Evolutionary conservation across 208 protist species (phyloP).

Genomic region (Crithidia brevicula): DNA sequence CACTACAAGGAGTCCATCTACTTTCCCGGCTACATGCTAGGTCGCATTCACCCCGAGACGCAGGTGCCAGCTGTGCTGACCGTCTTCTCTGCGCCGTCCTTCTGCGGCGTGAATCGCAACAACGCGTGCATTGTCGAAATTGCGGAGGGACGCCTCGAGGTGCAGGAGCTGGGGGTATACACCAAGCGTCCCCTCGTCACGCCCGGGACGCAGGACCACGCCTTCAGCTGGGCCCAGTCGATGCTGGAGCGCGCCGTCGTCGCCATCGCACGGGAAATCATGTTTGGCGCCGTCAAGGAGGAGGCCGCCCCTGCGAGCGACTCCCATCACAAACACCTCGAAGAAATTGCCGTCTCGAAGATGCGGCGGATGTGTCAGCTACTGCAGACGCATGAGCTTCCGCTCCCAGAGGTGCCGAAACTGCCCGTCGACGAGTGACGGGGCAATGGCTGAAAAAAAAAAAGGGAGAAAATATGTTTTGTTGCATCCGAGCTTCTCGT

Average conservation of each 20-base stretch:
- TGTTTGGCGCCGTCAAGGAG: slow-evolving; percentile 47
- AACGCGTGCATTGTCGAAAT: slow-evolving; percentile 63
- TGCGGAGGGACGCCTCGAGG: slow-evolving; percentile 35
- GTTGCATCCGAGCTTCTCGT: too few relatives aligned
- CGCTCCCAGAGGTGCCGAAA: slow-evolving; percentile 53
- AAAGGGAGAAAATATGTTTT: too few relatives aligned
- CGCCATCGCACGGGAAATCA: slow-evolving; percentile 53
- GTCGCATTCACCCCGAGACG: slow-evolving; percentile 61
- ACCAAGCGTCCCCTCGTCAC: slow-evolving; percentile 56
- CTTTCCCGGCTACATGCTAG: slow-evolving; percentile 77
- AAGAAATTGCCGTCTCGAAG: slow-evolving; percentile 40
- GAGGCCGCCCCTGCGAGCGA: slow-evolving; percentile 29
- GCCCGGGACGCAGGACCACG: slow-evolving; percentile 69
- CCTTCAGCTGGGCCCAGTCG: slow-evolving; percentile 73
- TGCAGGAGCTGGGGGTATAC: slow-evolving; percentile 64
- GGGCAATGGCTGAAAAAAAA: too few relatives aligned
- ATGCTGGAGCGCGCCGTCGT: slow-evolving; percentile 64
- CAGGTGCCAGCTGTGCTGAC: slow-evolving; percentile 63
- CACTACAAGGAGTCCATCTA: slow-evolving; percentile 84
- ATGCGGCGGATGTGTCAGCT: slow-evolving; percentile 77
- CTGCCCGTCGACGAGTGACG: slow-evolving; percentile 4
- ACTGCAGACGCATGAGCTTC: slow-evolving; percentile 54
- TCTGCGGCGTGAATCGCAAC: slow-evolving; percentile 86
- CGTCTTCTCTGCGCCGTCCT: slow-evolving; percentile 79
- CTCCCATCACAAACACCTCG: slow-evolving; percentile 28